Percentiles rank a stretch among this genome's conserved stretches.
These are phyloP conservation scores for Saccharomycopsis guyanensis DNA, from an alignment of 805 yeast species.

Conservation along the genomic window DNA sequence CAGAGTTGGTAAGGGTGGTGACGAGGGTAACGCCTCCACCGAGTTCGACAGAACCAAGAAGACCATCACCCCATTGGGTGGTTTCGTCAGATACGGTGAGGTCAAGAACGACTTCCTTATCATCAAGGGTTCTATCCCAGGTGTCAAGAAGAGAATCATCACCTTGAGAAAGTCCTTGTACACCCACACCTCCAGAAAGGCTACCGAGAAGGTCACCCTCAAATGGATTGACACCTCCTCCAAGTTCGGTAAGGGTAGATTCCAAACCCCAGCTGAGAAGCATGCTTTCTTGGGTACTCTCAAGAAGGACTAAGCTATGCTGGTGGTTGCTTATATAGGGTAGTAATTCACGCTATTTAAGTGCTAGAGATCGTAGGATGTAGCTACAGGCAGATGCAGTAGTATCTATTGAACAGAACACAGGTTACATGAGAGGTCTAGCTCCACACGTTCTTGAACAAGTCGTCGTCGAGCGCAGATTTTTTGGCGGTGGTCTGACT, in stretches of 20 bases:
- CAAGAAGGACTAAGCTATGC: conserved; percentile 93
- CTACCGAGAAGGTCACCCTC: conserved; percentile 91
- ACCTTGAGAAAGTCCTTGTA: conserved; percentile 98
- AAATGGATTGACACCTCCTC: conserved; percentile 99
- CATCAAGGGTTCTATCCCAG: conserved; percentile 99
- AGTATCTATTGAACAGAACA: too few relatives aligned
- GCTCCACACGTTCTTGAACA: conserved; percentile 63
- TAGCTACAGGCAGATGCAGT: too few relatives aligned
- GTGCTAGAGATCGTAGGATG: background rate
- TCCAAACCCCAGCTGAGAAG: conserved; percentile 99
- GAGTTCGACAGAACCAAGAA: conserved; percentile 99
- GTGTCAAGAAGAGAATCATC: conserved; percentile 99
- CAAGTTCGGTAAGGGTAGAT: conserved; percentile 99
- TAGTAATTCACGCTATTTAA: too few relatives aligned
- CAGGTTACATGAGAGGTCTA: too few relatives aligned
- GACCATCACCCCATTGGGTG: conserved; percentile 99
- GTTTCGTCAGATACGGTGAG: conserved; percentile 98
- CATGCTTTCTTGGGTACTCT: conserved; percentile 99
- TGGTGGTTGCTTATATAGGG: too few relatives aligned
- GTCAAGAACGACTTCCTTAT: conserved; percentile 96
- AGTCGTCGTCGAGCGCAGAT: conserved; percentile 45
- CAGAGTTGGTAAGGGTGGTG: conserved; percentile 97
- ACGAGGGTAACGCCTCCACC: conserved; percentile 92
- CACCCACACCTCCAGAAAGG: conserved; percentile 97
- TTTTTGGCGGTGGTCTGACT: conserved; percentile 22